Evolutionary conservation across 176 grass and related monocot genomes (phyloP).

Genomic region (Aechmea fasciata): DNA sequence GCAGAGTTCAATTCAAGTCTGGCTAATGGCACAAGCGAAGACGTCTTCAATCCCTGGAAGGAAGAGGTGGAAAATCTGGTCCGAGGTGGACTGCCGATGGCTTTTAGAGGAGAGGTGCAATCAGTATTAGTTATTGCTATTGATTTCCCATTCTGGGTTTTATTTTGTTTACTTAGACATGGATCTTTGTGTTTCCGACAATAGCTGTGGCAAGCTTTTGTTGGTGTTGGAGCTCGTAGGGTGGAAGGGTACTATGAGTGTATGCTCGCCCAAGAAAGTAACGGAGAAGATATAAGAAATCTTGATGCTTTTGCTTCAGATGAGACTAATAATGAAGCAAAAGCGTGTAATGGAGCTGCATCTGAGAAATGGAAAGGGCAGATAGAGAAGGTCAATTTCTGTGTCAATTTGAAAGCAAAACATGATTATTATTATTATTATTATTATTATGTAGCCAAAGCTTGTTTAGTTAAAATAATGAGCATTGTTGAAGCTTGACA

Average conservation of each 20-base stretch:
- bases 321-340: conserved; percentile 28
- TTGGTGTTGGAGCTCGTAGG: conserved; percentile 84
- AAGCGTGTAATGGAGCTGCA: conserved; percentile 29
- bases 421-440: too few relatives aligned
- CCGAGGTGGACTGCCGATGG: conserved; percentile 87
- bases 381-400: conserved; percentile 80
- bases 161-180: neutral
- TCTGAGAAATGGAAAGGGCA: conserved; percentile 90
- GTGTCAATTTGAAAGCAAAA: neutral
- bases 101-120: conserved; percentile 90
- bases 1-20: conserved; percentile 25
- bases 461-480: too few relatives aligned
- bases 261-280: conserved; percentile 40
- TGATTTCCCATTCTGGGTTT: neutral
- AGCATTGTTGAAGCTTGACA: neutral
- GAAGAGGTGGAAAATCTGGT: conserved; percentile 86
- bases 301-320: conserved; percentile 21
- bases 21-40: conserved; percentile 20
- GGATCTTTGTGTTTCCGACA: neutral
- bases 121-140: neutral
- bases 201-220: conserved; percentile 99
- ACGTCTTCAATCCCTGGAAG: conserved; percentile 56
- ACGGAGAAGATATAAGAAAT: conserved; percentile 21
- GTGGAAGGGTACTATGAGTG: conserved; percentile 77
- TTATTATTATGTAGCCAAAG: neutral